phyloP scores from a whole-genome alignment of 352 stramenopile species.

The Globisporangium lucens region DNA sequence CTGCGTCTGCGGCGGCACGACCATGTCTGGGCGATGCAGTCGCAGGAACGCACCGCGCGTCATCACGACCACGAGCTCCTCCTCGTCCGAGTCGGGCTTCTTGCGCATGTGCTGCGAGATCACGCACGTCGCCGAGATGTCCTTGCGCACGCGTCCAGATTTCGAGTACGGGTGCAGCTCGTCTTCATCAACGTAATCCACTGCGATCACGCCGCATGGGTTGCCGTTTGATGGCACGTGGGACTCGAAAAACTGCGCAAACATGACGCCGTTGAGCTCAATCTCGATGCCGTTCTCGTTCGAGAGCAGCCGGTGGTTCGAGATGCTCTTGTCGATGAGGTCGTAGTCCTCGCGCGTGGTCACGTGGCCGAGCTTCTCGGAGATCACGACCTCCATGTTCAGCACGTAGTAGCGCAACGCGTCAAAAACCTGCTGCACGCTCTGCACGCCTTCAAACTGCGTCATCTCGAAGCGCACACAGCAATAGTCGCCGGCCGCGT shows the following conservation, averaged over 20 bases:
- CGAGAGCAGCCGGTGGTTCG: constrained; percentile 53
- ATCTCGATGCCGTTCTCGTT: constrained; percentile 38
- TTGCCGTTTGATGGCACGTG: constrained; percentile 17
- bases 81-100: not conserved
- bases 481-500: constrained; percentile 39
- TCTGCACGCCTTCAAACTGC: constrained; percentile 34
- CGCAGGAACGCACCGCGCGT: constrained; percentile 19
- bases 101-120: constrained; percentile 21
- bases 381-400: constrained; percentile 63
- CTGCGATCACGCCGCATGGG: constrained; percentile 34
- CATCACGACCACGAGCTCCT: constrained; percentile 19
- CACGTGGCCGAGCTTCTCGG: constrained; percentile 51
- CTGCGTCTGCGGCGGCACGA: constrained; percentile 9
- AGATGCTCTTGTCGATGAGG: constrained; percentile 33
- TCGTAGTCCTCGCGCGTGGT: constrained; percentile 58
- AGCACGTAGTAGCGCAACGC: constrained; percentile 52
- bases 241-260: constrained; percentile 33
- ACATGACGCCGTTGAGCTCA: constrained; percentile 51
- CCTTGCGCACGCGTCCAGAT: constrained; percentile 37
- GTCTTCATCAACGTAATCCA: constrained; percentile 49
- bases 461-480: constrained; percentile 57
- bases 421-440: constrained; percentile 49
- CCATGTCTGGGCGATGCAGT: constrained; percentile 5
- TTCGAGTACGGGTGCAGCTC: constrained; percentile 49
- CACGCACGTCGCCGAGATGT: constrained; percentile 44